Conservation (phyloP, 345 rosid species). For the Clausena lansium region DNA sequence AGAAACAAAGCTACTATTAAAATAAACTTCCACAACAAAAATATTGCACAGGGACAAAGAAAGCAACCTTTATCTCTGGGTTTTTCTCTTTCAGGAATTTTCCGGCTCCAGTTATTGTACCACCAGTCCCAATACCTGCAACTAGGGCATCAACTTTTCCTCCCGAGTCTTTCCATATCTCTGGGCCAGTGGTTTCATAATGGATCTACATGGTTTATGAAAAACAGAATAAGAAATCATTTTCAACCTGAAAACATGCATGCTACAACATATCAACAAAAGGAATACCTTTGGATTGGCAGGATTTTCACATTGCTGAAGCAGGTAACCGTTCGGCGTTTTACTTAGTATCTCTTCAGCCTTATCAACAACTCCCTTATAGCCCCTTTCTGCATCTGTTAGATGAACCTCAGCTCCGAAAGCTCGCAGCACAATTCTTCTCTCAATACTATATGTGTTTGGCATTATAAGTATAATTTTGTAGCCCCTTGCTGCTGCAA, state of each 20-base stretch:
- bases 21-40: background rate
- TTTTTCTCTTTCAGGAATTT: slow-evolving; percentile 63
- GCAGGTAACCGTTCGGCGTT: slow-evolving; percentile 48
- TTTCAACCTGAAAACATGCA: background rate
- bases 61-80: slow-evolving; percentile 47
- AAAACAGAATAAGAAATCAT: background rate
- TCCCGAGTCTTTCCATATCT: slow-evolving; percentile 38
- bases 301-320: slow-evolving; percentile 50
- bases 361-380: slow-evolving; percentile 39
- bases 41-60: background rate
- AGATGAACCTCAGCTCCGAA: slow-evolving; percentile 68
- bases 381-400: slow-evolving; percentile 45
- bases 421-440: slow-evolving; percentile 58
- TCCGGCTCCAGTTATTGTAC: slow-evolving; percentile 52
- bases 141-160: slow-evolving; percentile 49
- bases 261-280: background rate
- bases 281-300: slow-evolving; percentile 44
- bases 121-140: slow-evolving; percentile 50
- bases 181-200: slow-evolving; percentile 35
- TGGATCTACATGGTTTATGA: slow-evolving; percentile 33
- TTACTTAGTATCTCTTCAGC: slow-evolving; percentile 47
- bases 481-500: slow-evolving; percentile 68
- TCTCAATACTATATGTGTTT: slow-evolving; percentile 47
- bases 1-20: background rate
- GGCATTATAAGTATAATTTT: slow-evolving; percentile 66